phyloP scores from a whole-genome alignment of 148 eudicot genomes.

The Fagopyrum homotropicum region DNA sequence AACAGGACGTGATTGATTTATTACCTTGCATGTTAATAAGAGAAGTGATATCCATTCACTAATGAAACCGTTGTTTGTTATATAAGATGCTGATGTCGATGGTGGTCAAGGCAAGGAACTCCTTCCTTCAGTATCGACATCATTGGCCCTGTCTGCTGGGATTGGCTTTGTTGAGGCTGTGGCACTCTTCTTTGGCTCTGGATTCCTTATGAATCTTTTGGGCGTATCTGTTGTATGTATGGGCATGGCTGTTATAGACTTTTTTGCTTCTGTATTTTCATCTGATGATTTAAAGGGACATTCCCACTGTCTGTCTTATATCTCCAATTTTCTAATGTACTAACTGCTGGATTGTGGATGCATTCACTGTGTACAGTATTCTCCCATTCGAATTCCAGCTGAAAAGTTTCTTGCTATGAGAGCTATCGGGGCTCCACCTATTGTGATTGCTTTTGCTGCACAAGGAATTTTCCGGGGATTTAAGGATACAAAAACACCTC shows the following conservation, averaged over 20 bases:
- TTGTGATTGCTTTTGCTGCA: slow-evolving; percentile 88
- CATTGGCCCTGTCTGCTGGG: slow-evolving; percentile 64
- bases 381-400: slow-evolving; percentile 87
- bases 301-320: background rate
- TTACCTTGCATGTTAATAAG: background rate
- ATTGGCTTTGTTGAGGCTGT: slow-evolving; percentile 79
- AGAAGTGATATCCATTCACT: background rate
- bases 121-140: slow-evolving; percentile 80
- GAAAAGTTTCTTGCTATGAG: slow-evolving; percentile 69
- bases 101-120: slow-evolving; percentile 29
- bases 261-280: slow-evolving; percentile 8
- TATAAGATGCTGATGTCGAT: slow-evolving; percentile 15
- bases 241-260: slow-evolving; percentile 25
- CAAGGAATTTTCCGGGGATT: slow-evolving; percentile 95
- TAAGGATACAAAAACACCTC: slow-evolving; percentile 90
- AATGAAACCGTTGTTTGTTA: slow-evolving; percentile 2
- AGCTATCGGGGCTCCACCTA: slow-evolving; percentile 93
- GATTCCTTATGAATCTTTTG: slow-evolving; percentile 69
- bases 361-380: slow-evolving; percentile 44
- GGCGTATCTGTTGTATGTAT: slow-evolving; percentile 91
- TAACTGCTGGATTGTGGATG: background rate
- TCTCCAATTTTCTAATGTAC: background rate
- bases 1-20: slow-evolving; percentile 2
- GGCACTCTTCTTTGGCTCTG: slow-evolving; percentile 72
- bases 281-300: background rate